Evolutionary conservation across 805 yeast genomes (phyloP), one percentile per base, ranked within the genome.

Genomic region (Dipodascus geniculatus): DNA sequence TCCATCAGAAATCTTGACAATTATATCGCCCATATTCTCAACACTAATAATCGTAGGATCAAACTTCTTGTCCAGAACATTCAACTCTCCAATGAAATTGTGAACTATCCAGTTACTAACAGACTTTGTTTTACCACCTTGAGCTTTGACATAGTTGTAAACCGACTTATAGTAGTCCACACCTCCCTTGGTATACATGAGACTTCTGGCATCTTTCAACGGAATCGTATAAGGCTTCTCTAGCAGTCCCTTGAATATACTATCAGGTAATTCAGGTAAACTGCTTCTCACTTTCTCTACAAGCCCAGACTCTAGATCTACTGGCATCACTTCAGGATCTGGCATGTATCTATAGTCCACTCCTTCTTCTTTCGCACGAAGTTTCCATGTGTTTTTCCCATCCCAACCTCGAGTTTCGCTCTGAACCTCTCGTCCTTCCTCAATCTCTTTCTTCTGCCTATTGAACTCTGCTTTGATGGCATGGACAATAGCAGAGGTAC

Each of bases 341-440:
- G 98, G 96, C 76, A 91, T 83, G 64, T 89, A 93, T 61, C 98
- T 73, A 68, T 93, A 93, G 67, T 93, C 99, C 11, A 86, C 76
- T 0, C 87, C 78, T 42, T 79, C 78, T 65, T 91, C 97, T 62
- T 93, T 93, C 2, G 79, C 73, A 63, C 99, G 78, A 51, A 85
- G 69, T 51, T 77, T 74, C 48, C 76, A 72, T 0, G 98, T 91
- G 47, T 73, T 70, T 2, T 67, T 67, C 1, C 96, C 97, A 61
- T 84, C 83, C 96, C 97, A 93, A 19, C 96, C 93, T 63, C 97
- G 76, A 0, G 99, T 93, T 62, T 90, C 96, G 3, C 71, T 62
- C n/a, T 60, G 58, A 1, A 68, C 65, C 2, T 58, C 58, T 38
- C 65, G 60, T 0, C 78, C 78, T 0, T 56, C 56, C 55, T 76